Conservation (phyloP, 2,329 filamentous ascomycete species). For the Monilinia polystroma region DNA sequence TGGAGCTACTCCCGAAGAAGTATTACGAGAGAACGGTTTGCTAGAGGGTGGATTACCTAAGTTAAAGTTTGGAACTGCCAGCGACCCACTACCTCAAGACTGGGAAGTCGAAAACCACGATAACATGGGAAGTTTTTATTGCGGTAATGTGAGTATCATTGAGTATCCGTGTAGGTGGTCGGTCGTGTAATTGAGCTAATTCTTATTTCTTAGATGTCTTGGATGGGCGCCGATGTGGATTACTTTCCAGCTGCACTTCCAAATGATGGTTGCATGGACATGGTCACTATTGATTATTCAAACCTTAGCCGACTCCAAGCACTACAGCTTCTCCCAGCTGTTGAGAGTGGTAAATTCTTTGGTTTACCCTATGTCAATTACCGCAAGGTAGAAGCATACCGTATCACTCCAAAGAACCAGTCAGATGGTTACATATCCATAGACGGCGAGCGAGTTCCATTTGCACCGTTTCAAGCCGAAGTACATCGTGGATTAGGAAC, state of each 20-base stretch:
- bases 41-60: slow-evolving; percentile 58
- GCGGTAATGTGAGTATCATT: slow-evolving; percentile 67
- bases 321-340: slow-evolving; percentile 64
- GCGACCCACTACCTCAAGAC: slow-evolving; percentile 67
- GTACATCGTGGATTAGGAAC: slow-evolving; percentile 76
- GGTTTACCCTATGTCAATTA: slow-evolving; percentile 73
- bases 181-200: not conserved
- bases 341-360: slow-evolving; percentile 73
- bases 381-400: slow-evolving; percentile 76
- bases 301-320: slow-evolving; percentile 65
- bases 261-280: slow-evolving; percentile 78
- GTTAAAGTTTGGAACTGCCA: slow-evolving; percentile 73
- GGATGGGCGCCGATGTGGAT: slow-evolving; percentile 78
- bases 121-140: slow-evolving; percentile 85
- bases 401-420: slow-evolving; percentile 70
- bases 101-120: slow-evolving; percentile 73
- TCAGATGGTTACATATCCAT: slow-evolving; percentile 82
- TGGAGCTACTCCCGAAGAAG: not conserved
- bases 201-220: slow-evolving; percentile 62
- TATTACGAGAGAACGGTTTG: slow-evolving; percentile 22
- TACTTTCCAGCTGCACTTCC: slow-evolving; percentile 83
- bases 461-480: slow-evolving; percentile 85
- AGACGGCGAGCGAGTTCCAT: slow-evolving; percentile 82
- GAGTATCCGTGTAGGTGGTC: not conserved
- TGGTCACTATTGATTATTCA: slow-evolving; percentile 70